These are phyloP conservation scores for Lasiodiplodia sp. DNA, from an alignment of 2,329 filamentous ascomycete genomes.

Conservation along the genomic window DNA sequence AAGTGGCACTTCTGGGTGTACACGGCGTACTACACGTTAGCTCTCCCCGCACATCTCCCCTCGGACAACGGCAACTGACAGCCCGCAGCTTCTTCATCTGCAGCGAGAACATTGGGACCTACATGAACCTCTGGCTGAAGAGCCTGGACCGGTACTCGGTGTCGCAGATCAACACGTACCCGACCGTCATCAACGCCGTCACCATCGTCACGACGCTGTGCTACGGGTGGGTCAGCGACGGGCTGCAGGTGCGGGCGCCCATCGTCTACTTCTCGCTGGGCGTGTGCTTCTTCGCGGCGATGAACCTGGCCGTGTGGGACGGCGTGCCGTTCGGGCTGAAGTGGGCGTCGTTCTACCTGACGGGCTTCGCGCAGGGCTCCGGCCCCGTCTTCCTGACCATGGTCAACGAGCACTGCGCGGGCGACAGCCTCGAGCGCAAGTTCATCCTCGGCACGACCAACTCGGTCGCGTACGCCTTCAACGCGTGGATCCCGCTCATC, in stretches of 20 bases:
- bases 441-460: conserved; percentile 26
- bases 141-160: conserved; percentile 40
- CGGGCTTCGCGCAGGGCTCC: conserved; percentile 15
- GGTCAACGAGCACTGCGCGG: conserved; percentile 17
- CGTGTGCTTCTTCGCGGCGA: conserved; percentile 22
- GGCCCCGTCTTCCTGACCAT: conserved; percentile 22
- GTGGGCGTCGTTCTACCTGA: conserved; percentile 23
- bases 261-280: conserved; percentile 22
- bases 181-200: conserved; percentile 63
- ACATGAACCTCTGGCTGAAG: conserved; percentile 27
- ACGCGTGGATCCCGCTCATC: conserved; percentile 26
- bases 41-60: background rate
- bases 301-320: conserved; percentile 18
- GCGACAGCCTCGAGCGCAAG: conserved; percentile 21
- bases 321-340: conserved; percentile 17
- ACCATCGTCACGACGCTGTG: conserved; percentile 59
- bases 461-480: conserved; percentile 20
- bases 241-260: conserved; percentile 9
- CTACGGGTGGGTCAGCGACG: conserved; percentile 18
- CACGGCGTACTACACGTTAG: conserved; percentile 23
- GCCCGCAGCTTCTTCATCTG: conserved; percentile 9
- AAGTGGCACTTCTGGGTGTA: conserved; percentile 27
- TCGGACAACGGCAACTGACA: background rate
- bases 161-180: conserved; percentile 60
- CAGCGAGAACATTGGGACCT: conserved; percentile 19